Base-by-base conservation (phyloP, 495 filamentous ascomycete genomes). In the Daldinia concentrica region DNA sequence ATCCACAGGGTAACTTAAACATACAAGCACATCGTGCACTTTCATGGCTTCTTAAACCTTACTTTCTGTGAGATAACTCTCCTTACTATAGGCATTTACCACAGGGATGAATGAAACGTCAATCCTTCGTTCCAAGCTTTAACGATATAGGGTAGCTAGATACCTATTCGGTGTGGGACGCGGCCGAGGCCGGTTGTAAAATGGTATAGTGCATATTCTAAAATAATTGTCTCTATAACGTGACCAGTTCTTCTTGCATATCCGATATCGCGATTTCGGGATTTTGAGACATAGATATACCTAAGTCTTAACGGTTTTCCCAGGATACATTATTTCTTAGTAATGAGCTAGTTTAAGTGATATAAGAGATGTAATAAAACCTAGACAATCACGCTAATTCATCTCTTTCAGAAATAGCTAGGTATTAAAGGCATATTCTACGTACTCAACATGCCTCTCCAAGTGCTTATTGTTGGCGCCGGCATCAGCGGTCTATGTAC, bases 401-500 rank as follows among this genome's bases (percentile, higher is more conserved):
- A 41, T 29, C 19, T 19, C 14, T 50, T 45, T 36, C 17, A n/a
- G 9, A 43, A 26, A 27, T 32, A 12, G 11, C 22, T 27, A 36
- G 9, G 4, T 41, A 30, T 32, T 7, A 22, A 41, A 64, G 30
- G 4, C 4, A 26, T 37, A 2, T 15, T 22, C 12, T 32, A 24
- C n/a, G 8, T 48, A 52, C 52, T 37, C 1, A 48, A 43, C 3
- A 69, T 69, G 66, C 41, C 66, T 32, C 30, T 63, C 32, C 52
- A 54, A 51, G 77, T 89, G 29, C 71, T 86, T 32, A 79, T 89
- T 50, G 82, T 87, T 55, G 87, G 87, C 19, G 87, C 86, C 15
- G 87, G 87, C 9, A 83, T 89, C 17, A 81, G 82, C n/a, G 88
- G 88, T 12, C 77, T 90, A 1, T 82, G 81, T 8, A 82, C 86